Percentiles rank a stretch among this genome's conserved stretches.
These are phyloP conservation scores for Syzygium oleosum DNA, from an alignment of 345 rosid genomes.

Conservation along the genomic window DNA sequence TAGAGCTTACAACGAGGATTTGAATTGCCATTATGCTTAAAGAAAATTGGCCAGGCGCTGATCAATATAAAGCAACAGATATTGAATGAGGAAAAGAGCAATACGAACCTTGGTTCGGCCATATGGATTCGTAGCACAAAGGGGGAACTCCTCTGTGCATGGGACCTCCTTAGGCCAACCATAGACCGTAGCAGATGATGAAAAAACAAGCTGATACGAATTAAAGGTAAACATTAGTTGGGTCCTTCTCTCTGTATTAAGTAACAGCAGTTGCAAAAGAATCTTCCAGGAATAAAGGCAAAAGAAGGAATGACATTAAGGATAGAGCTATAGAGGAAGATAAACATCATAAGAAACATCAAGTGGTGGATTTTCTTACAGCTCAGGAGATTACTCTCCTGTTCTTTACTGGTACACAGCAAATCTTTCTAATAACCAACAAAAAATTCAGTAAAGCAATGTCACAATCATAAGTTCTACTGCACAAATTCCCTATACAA, in stretches of 20 bases:
- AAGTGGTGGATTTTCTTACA: not conserved
- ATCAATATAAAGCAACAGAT: not conserved
- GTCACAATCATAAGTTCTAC: not conserved
- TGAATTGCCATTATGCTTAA: not conserved
- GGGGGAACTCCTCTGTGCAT: slow-evolving; percentile 80
- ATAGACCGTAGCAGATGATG: slow-evolving; percentile 98
- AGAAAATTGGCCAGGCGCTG: not conserved
- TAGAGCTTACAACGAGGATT: not conserved
- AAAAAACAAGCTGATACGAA: slow-evolving; percentile 78
- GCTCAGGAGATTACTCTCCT: not conserved
- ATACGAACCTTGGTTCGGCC: slow-evolving; percentile 77
- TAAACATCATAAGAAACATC: not conserved
- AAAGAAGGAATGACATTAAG: not conserved
- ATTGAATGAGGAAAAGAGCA: not conserved
- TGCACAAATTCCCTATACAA: not conserved
- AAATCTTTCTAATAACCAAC: not conserved
- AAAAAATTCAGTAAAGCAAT: not conserved
- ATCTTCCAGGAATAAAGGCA: not conserved
- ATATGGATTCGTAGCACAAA: slow-evolving; percentile 73
- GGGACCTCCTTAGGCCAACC: slow-evolving; percentile 98
- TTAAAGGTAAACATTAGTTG: not conserved
- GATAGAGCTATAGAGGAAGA: not conserved
- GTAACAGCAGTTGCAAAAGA: not conserved
- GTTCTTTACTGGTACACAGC: not conserved
- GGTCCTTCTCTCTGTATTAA: not conserved